Conservation (phyloP, 2,329 filamentous ascomycete species). For the Knoxdaviesia proteae region DNA sequence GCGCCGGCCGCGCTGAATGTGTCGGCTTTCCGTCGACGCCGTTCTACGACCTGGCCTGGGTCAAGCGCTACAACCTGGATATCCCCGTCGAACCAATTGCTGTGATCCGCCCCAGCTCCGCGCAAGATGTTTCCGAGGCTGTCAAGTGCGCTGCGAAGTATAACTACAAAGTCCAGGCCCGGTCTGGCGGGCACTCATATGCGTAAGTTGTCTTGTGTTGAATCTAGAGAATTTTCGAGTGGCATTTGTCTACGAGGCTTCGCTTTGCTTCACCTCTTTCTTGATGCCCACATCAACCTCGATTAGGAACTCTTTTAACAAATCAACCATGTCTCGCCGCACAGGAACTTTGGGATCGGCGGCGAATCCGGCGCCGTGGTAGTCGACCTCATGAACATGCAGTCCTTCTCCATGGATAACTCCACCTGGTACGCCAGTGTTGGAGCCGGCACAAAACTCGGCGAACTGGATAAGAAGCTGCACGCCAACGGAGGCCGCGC, state of each 20-base stretch:
- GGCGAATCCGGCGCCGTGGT: conserved; percentile 28
- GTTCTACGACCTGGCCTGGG: conserved; percentile 27
- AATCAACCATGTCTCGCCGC: too few relatives aligned
- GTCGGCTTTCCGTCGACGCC: conserved; percentile 22
- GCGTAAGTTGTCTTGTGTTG: conserved; percentile 17
- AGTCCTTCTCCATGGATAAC: conserved; percentile 30
- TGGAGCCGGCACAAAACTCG: conserved; percentile 30
- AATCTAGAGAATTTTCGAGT: background rate
- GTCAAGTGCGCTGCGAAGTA: conserved; percentile 32
- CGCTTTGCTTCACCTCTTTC: background rate
- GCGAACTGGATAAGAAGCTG: conserved; percentile 27
- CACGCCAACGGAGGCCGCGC: conserved; percentile 31
- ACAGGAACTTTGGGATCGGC: conserved; percentile 22
- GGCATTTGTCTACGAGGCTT: background rate
- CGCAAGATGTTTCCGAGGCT: conserved; percentile 32
- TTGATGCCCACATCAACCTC: background rate
- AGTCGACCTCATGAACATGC: conserved; percentile 32
- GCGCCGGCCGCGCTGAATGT: conserved; percentile 21
- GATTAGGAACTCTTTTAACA: too few relatives aligned
- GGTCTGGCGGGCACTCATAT: conserved; percentile 44
- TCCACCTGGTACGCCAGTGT: conserved; percentile 31
- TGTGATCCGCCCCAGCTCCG: conserved; percentile 31
- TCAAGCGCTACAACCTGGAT: conserved; percentile 31
- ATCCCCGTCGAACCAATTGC: conserved; percentile 28
- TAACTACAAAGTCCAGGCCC: conserved; percentile 35